A percentile compares a stretch with the other conserved stretches of the same genome.
Conservation (phyloP, 768 basidiomycete genomes). For the Phylloporus sp. region DNA sequence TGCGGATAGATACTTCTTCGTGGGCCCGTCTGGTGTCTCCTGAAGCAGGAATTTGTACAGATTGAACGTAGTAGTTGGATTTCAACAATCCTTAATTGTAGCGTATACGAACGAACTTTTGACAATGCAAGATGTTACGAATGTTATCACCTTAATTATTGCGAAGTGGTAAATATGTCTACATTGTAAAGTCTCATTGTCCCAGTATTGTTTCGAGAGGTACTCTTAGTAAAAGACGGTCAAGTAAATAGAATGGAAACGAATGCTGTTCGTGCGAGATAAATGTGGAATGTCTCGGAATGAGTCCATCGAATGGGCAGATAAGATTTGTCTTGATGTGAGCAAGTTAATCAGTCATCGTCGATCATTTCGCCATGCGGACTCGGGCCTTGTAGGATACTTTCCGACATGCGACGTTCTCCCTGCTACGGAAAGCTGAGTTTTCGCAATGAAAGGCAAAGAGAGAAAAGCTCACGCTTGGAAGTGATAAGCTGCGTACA, state of each 20-base stretch:
- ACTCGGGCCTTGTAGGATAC: conserved; percentile 2
- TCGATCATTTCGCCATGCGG: neutral
- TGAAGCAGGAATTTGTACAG: conserved; percentile 27
- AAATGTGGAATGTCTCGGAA: neutral
- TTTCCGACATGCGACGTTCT: conserved; percentile 6
- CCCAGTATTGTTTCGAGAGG: too few species aligned
- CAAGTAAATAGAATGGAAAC: neutral
- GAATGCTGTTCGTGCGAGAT: neutral
- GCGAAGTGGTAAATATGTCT: too few species aligned
- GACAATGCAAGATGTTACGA: neutral
- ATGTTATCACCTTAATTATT: too few species aligned
- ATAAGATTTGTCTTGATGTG: neutral
- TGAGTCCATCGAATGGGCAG: neutral
- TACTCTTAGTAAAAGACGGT: neutral
- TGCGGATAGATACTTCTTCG: conserved; percentile 21
- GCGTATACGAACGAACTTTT: conserved; percentile 12
- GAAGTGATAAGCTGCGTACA: neutral
- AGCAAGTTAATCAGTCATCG: conserved; percentile 9
- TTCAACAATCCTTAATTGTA: conserved; percentile 71
- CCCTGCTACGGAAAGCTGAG: conserved; percentile 1
- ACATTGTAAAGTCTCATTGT: neutral
- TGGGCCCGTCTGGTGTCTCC: conserved; percentile 25
- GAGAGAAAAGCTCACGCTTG: conserved; percentile 11
- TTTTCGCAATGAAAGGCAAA: neutral
- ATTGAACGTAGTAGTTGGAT: conserved; percentile 55